Evolutionary conservation across 805 yeast species (phyloP).

Genomic region (Lipomyces sp.): DNA sequence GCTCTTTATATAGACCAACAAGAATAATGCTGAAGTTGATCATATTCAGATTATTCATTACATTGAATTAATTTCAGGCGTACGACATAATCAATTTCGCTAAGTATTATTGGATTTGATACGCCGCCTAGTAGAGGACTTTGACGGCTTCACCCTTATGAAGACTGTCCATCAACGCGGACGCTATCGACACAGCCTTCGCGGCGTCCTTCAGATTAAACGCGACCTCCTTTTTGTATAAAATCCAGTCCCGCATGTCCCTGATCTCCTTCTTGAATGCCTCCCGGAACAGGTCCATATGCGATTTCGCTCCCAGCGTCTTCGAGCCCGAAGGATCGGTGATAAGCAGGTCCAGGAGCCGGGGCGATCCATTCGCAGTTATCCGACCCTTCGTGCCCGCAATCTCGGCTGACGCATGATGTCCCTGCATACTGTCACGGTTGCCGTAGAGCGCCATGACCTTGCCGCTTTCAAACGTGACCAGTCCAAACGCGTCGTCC

Average conservation of each 20-base stretch:
- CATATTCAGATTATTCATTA: too few species aligned
- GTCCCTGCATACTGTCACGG: conserved; percentile 39
- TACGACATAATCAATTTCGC: too few species aligned
- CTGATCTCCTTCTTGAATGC: conserved; percentile 30
- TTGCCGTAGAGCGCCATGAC: conserved; percentile 33
- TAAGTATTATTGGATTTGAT: too few species aligned
- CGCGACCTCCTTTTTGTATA: conserved; percentile 15
- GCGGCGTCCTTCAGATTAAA: conserved; percentile 38
- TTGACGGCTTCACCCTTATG: not conserved
- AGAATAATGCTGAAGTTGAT: too few species aligned
- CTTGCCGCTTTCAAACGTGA: conserved; percentile 33
- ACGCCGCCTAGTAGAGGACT: too few species aligned
- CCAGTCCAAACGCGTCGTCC: conserved; percentile 38
- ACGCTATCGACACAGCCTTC: conserved; percentile 36
- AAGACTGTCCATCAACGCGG: conserved; percentile 23
- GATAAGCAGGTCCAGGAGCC: conserved; percentile 22
- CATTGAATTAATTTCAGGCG: too few species aligned
- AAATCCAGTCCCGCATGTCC: conserved; percentile 36
- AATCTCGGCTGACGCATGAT: conserved; percentile 38
- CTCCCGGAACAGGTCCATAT: conserved; percentile 26
- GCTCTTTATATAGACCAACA: too few species aligned
- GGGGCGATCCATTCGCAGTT: conserved; percentile 35
- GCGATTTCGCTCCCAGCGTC: conserved; percentile 27
- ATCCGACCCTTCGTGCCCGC: conserved; percentile 39
- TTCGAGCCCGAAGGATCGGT: conserved; percentile 32